These are phyloP conservation scores for Clavariopsis aquatica DNA, from an alignment of 495 filamentous ascomycete genomes.

Conservation along the genomic window DNA sequence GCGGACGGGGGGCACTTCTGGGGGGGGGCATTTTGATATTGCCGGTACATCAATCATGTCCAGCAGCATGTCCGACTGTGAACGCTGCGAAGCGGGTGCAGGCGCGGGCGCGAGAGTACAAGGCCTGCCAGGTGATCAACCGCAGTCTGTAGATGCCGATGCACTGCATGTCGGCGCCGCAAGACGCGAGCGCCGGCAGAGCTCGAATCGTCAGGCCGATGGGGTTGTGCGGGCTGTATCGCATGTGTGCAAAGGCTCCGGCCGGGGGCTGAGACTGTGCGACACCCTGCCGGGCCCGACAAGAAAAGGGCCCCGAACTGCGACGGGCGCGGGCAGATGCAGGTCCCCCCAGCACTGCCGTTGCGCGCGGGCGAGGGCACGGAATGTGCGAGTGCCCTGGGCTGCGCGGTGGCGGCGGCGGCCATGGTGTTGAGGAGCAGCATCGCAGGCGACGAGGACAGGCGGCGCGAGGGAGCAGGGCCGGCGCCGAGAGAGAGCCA, in stretches of 20 bases:
- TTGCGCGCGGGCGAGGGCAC: not conserved
- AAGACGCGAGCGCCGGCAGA: not conserved
- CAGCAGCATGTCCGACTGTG: too few species aligned
- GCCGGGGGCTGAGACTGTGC: conserved; percentile 16
- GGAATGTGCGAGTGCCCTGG: not conserved
- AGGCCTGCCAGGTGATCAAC: conserved; percentile 5
- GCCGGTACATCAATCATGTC: too few species aligned
- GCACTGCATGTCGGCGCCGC: not conserved
- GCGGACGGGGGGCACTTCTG: not conserved
- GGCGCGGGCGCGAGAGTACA: too few species aligned
- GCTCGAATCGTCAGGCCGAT: too few species aligned
- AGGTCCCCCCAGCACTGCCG: not conserved
- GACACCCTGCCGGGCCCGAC: conserved; percentile 4
- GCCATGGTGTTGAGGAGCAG: not conserved
- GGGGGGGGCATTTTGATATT: not conserved
- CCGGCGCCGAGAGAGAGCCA: conserved; percentile 6
- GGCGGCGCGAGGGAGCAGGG: not conserved
- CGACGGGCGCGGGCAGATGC: not conserved
- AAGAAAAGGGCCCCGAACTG: not conserved
- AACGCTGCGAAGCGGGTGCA: too few species aligned
- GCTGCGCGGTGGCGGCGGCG: not conserved
- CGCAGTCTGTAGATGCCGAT: not conserved
- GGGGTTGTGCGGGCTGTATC: too few species aligned
- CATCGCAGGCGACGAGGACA: not conserved
- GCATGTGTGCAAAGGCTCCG: too few species aligned